These are phyloP conservation scores for Paralagenidium karlingii DNA, from an alignment of 352 stramenopile genomes.

Conservation along the genomic window DNA sequence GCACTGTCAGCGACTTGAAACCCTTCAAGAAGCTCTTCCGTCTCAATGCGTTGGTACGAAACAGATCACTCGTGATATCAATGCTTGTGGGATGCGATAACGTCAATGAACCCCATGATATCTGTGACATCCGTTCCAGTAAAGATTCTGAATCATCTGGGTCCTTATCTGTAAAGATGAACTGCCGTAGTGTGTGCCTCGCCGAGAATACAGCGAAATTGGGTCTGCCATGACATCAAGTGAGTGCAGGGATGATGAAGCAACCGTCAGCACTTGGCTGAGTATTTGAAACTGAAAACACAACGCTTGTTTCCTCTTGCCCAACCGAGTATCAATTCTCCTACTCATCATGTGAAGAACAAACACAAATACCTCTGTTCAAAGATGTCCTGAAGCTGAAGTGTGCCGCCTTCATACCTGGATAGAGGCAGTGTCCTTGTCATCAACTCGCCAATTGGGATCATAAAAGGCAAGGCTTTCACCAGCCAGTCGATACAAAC, in stretches of 20 bases:
- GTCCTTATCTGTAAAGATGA: too few relatives aligned
- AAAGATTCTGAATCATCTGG: too few relatives aligned
- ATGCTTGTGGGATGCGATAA: too few relatives aligned
- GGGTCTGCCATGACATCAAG: conserved; percentile 49
- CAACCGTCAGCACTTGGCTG: too few relatives aligned
- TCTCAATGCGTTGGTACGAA: too few relatives aligned
- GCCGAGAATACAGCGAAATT: conserved; percentile 66
- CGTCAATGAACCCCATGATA: neutral
- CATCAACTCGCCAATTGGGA: conserved; percentile 69
- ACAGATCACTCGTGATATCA: too few relatives aligned
- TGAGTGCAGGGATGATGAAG: too few relatives aligned
- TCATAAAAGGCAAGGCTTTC: conserved; percentile 57
- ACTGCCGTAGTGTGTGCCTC: conserved; percentile 23
- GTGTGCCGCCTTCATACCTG: conserved; percentile 51
- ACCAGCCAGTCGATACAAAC: too few relatives aligned
- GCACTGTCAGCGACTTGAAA: neutral
- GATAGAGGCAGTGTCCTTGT: too few relatives aligned
- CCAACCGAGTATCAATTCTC: conserved; percentile 25
- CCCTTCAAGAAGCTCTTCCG: too few relatives aligned
- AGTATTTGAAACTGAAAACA: too few relatives aligned
- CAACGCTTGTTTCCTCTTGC: conserved; percentile 41
- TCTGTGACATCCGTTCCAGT: too few relatives aligned
- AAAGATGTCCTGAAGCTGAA: conserved; percentile 72
- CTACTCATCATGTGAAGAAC: conserved; percentile 54
- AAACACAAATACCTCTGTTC: conserved; percentile 46